Evolutionary conservation across 2,329 filamentous ascomycete genomes (phyloP).

Genomic region (Sporothrix schenckii): DNA sequence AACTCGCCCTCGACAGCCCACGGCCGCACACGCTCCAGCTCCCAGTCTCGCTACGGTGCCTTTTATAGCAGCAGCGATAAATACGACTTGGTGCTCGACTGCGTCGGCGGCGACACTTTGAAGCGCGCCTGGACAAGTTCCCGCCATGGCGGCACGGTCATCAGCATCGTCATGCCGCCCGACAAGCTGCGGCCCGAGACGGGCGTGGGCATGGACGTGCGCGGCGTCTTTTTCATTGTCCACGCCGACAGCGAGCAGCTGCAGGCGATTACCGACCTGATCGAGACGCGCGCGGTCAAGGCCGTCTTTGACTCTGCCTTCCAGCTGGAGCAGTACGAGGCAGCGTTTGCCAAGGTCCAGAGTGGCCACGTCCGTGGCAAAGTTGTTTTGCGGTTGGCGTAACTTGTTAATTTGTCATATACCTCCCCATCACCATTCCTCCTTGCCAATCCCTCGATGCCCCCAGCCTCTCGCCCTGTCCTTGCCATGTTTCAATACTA

Average conservation of each 20-base stretch:
- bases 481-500: neutral
- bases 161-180: conserved; percentile 35
- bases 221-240: conserved; percentile 32
- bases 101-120: conserved; percentile 35
- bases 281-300: conserved; percentile 31
- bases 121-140: conserved; percentile 34
- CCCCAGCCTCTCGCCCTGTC: neutral
- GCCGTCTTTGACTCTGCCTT: conserved; percentile 35
- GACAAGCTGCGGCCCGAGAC: conserved; percentile 30
- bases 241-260: conserved; percentile 34
- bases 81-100: conserved; percentile 37
- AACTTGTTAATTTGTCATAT: neutral
- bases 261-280: conserved; percentile 34
- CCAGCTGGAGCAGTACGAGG: conserved; percentile 34
- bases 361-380: conserved; percentile 34
- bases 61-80: conserved; percentile 28
- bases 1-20: neutral
- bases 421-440: neutral
- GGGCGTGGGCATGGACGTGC: conserved; percentile 34
- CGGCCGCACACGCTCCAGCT: conserved; percentile 24
- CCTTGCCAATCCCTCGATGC: neutral
- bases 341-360: conserved; percentile 32
- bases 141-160: conserved; percentile 33
- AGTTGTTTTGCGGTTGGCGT: conserved; percentile 34
- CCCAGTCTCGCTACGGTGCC: conserved; percentile 18